phyloP scores from a whole-genome alignment of 1,139 yeast species.

The Debaryomyces psychrophilus region DNA sequence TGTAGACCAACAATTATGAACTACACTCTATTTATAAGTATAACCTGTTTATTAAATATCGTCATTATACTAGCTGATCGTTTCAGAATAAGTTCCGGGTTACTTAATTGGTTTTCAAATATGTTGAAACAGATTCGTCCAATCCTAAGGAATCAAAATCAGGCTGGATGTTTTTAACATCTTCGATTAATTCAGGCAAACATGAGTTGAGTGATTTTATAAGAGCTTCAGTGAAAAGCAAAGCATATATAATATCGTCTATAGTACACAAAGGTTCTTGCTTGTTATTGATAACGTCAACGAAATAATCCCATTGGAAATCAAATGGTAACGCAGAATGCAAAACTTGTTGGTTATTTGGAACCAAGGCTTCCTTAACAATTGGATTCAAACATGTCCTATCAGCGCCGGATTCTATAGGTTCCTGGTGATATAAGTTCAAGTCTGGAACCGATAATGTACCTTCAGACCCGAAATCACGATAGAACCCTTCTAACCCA shows the following conservation, averaged over 20 bases:
- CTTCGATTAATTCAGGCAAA: conserved; percentile 35
- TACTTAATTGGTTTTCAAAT: not conserved
- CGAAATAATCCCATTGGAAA: conserved; percentile 42
- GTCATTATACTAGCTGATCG: too few relatives aligned
- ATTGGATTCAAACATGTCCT: conserved; percentile 41
- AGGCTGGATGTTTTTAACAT: conserved; percentile 29
- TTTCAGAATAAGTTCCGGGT: not conserved
- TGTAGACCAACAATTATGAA: too few relatives aligned
- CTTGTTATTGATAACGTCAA: conserved; percentile 35
- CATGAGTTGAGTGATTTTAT: conserved; percentile 39
- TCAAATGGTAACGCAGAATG: conserved; percentile 36
- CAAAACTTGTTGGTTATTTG: conserved; percentile 17
- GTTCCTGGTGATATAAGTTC: conserved; percentile 35
- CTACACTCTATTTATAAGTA: too few relatives aligned
- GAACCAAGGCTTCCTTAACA: conserved; percentile 20
- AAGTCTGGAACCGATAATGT: conserved; percentile 44
- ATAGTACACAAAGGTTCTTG: conserved; percentile 37
- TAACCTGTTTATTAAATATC: too few relatives aligned
- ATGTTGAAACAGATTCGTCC: not conserved
- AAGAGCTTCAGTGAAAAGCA: conserved; percentile 40
- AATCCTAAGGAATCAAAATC: conserved; percentile 23
- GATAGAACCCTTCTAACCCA: conserved; percentile 36
- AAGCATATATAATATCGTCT: conserved; percentile 44
- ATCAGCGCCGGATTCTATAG: conserved; percentile 11
- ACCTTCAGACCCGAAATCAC: conserved; percentile 42